Percentiles rank a stretch among this genome's conserved stretches.
Conservation (phyloP, 2,329 filamentous ascomycete genomes). For the Microthyrium microscopicum region DNA sequence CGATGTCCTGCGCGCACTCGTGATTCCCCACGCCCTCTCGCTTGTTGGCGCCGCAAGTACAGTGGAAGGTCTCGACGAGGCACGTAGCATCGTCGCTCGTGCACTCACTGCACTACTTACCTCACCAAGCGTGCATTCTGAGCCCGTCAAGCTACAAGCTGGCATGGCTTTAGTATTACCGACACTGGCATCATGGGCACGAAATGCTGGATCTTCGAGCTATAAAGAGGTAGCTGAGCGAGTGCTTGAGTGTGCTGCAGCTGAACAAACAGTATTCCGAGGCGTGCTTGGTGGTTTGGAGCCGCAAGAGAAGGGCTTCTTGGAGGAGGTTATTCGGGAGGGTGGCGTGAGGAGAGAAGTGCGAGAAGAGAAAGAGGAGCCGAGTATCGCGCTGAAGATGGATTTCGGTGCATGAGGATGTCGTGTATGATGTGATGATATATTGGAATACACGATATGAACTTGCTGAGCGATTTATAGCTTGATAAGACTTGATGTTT, state of each 20-base stretch:
- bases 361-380: constrained; percentile 39
- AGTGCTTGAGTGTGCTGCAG: constrained; percentile 65
- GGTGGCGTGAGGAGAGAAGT: constrained; percentile 26
- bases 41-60: constrained; percentile 38
- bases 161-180: constrained; percentile 66
- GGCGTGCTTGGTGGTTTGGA: constrained; percentile 56
- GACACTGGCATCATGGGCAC: constrained; percentile 55
- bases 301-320: constrained; percentile 51
- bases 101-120: constrained; percentile 61
- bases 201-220: constrained; percentile 37
- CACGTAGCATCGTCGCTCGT: constrained; percentile 52
- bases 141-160: constrained; percentile 28
- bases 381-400: constrained; percentile 89
- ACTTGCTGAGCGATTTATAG: no score
- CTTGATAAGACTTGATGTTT: no score
- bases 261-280: constrained; percentile 58
- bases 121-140: constrained; percentile 21
- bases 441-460: no score
- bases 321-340: constrained; percentile 60
- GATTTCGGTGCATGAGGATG: constrained; percentile 42
- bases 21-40: constrained; percentile 57
- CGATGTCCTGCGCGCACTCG: constrained; percentile 54
- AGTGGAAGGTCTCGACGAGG: constrained; percentile 65
- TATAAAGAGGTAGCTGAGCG: constrained; percentile 60
- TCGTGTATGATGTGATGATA: no score